Evolutionary conservation across 768 basidiomycete genomes (phyloP).

Genomic region (Xanthoconium purpureum): DNA sequence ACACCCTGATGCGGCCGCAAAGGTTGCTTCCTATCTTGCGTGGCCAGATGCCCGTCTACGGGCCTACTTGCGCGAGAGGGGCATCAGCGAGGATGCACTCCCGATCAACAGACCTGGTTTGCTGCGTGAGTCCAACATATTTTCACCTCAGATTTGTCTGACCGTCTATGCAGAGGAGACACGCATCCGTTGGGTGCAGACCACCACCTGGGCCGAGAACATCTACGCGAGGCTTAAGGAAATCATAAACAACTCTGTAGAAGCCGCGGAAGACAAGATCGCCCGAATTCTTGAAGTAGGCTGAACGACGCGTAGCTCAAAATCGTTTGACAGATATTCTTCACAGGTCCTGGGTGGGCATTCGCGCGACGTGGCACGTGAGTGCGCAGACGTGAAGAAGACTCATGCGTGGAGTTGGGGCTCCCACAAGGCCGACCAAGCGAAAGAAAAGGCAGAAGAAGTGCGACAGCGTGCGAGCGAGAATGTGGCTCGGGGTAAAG

Average conservation of each 20-base stretch:
- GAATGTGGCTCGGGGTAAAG: background rate
- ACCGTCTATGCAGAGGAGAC: conserved; percentile 53
- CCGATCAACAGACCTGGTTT: conserved; percentile 70
- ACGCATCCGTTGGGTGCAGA: conserved; percentile 76
- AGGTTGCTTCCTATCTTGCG: conserved; percentile 64
- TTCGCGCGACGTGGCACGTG: conserved; percentile 22
- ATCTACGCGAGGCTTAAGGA: conserved; percentile 63
- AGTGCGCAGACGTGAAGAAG: conserved; percentile 18
- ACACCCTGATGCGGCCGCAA: conserved; percentile 46
- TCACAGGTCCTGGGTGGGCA: conserved; percentile 41
- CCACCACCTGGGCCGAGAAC: conserved; percentile 52
- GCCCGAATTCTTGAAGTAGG: conserved; percentile 39
- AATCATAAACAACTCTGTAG: conserved; percentile 62
- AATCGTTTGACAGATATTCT: background rate
- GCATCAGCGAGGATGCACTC: conserved; percentile 65
- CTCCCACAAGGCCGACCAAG: conserved; percentile 26
- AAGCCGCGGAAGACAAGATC: conserved; percentile 77
- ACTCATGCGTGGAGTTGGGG: conserved; percentile 15
- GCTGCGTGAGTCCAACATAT: conserved; percentile 50
- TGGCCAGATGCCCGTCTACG: conserved; percentile 95
- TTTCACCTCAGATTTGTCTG: background rate
- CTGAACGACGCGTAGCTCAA: background rate
- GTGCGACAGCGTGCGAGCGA: conserved; percentile 22
- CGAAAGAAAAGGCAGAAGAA: conserved; percentile 25
- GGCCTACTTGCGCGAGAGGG: conserved; percentile 79